Conservation (phyloP, 495 filamentous ascomycete species). For the Talaromyces adpressus region DNA sequence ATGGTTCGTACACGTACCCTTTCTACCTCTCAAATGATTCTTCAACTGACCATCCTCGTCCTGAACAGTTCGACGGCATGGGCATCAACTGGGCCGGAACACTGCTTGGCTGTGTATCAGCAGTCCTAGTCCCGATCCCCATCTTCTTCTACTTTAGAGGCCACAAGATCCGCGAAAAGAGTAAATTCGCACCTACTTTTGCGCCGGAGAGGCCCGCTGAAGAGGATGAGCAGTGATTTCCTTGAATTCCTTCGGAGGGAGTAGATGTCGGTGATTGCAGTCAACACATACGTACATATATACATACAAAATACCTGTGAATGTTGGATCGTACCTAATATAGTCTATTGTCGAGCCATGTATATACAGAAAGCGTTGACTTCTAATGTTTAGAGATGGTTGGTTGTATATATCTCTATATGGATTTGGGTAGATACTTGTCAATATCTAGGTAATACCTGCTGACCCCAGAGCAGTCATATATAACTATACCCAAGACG, state of each 20-base stretch:
- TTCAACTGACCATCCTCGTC: too few relatives aligned
- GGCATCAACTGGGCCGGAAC: constrained; percentile 72
- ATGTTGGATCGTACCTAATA: neutral
- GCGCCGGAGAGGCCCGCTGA: neutral
- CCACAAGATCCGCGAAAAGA: constrained; percentile 55
- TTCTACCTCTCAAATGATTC: constrained; percentile 20
- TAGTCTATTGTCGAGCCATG: neutral
- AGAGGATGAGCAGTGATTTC: neutral
- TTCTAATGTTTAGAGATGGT: neutral
- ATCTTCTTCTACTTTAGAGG: constrained; percentile 64
- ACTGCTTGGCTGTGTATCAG: constrained; percentile 64
- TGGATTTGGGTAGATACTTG: neutral
- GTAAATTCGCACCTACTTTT: constrained; percentile 58
- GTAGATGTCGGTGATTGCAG: neutral
- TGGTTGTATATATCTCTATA: neutral
- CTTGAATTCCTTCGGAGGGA: neutral
- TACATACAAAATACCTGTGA: neutral
- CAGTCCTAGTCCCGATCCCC: constrained; percentile 63
- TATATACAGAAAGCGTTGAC: neutral
- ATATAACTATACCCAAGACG: too few relatives aligned
- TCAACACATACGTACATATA: neutral
- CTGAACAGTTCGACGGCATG: constrained; percentile 51
- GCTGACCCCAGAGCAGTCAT: neutral
- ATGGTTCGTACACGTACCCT: constrained; percentile 40
- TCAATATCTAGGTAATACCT: too few relatives aligned